Evolutionary conservation across 495 filamentous ascomycete species (phyloP).

Genomic region (Haplographium delicatum): DNA sequence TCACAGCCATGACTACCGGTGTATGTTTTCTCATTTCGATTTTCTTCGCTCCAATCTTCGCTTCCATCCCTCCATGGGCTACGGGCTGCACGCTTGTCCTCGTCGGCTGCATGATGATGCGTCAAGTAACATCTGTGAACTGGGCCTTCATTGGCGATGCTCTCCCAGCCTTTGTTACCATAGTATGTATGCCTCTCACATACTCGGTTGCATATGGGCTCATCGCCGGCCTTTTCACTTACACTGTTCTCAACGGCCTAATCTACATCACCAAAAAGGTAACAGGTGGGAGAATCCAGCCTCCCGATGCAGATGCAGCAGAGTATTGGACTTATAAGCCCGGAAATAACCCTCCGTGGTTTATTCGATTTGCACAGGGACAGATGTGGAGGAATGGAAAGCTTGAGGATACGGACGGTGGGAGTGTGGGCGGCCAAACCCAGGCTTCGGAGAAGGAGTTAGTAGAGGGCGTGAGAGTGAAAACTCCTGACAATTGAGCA

Average conservation of each 20-base stretch:
- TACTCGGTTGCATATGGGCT: conserved; percentile 77
- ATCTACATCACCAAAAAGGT: conserved; percentile 55
- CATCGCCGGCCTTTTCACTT: conserved; percentile 72
- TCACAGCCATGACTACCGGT: conserved; percentile 70
- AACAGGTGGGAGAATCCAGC: conserved; percentile 56
- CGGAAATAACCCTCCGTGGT: conserved; percentile 15
- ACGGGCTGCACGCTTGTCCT: conserved; percentile 76
- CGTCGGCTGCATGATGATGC: conserved; percentile 55
- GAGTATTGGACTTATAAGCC: conserved; percentile 71
- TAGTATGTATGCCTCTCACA: conserved; percentile 76
- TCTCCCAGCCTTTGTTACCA: conserved; percentile 73
- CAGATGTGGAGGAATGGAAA: conserved; percentile 10
- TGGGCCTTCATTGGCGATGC: conserved; percentile 60
- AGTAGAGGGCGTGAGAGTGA: conserved; percentile 2
- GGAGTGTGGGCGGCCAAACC: background rate
- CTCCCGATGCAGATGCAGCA: conserved; percentile 65
- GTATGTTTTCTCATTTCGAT: conserved; percentile 71
- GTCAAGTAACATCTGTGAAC: conserved; percentile 48
- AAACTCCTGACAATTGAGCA: too few species aligned
- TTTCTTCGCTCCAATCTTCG: conserved; percentile 81
- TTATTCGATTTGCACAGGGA: conserved; percentile 16
- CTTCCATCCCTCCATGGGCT: conserved; percentile 79
- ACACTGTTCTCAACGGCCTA: conserved; percentile 59
- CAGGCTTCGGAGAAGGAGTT: conserved; percentile 5
- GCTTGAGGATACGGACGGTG: background rate